Percentiles rank a stretch among this genome's conserved stretches.
Evolutionary conservation across 805 yeast species (phyloP).

Genomic region (Saccharomycopsis fermentans): DNA sequence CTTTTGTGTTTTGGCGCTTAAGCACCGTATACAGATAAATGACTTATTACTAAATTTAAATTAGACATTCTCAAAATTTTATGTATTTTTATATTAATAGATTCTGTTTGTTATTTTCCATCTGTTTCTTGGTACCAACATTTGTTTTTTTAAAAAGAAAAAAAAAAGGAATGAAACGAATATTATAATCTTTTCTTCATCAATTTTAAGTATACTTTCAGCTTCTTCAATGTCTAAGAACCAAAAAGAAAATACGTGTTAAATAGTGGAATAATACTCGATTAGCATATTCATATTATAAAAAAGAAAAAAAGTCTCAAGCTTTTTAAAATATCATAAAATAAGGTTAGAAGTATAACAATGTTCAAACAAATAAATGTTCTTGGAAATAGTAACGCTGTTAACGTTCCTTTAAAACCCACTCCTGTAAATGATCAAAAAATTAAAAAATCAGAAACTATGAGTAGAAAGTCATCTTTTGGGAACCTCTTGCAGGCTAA

Average conservation of each 20-base stretch:
- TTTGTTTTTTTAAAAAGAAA: no score
- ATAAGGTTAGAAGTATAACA: neutral
- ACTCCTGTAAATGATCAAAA: neutral
- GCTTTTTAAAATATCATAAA: neutral
- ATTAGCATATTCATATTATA: neutral
- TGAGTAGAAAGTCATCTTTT: constrained; percentile 1
- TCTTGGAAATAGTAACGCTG: neutral
- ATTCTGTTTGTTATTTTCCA: no score
- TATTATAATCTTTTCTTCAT: no score
- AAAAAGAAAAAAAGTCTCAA: neutral
- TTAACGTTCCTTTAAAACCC: neutral
- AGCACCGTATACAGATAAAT: neutral
- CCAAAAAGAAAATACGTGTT: no score
- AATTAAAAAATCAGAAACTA: neutral
- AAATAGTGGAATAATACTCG: no score
- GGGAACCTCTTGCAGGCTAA: neutral
- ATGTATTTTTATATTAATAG: neutral
- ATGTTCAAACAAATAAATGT: neutral
- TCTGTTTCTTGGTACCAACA: no score
- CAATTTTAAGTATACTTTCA: no score
- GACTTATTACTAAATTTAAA: neutral
- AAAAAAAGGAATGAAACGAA: no score
- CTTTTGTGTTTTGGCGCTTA: neutral
- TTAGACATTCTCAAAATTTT: neutral
- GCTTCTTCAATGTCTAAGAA: neutral